Base-by-base conservation (phyloP, 768 basidiomycete genomes). In the Termitomyces sp. region DNA sequence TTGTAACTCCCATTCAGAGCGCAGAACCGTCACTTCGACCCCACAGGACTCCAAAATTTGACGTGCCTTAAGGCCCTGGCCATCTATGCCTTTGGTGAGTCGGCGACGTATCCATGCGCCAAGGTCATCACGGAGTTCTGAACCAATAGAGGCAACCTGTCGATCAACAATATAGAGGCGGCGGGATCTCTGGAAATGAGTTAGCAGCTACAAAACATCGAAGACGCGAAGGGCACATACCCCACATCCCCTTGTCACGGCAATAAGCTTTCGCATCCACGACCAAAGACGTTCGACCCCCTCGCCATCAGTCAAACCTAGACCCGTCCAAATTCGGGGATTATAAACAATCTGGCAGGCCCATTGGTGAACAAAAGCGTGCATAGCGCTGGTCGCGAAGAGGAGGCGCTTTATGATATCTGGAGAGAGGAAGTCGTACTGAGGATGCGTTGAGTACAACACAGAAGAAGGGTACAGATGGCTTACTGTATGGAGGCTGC, bases 101-200 rank as follows among this genome's bases (percentile, higher is more conserved):
- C 69, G 64, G 0, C 68, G 63, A 1, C 59, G 58, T 8, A 78
- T 63, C 76, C 75, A 80, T 4, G 65, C 60, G 0, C 78, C 75
- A 3, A 78, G 70, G n/a, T 73, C 70, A 13, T 68, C 64, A 2
- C 61, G 60, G 2, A 72, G 11, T 8, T 74, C 72, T 0, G 32
- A 13, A 0, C 68, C 73, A 32, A 79, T 70, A 0, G 65, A 65
- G 0, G 55, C 51, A 0, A 69, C 67, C n/a, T 76, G 74, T 1
- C 70, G 67, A 53, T 79, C 76, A 15, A 79, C 63, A 0, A 76
- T 48, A 71, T 74, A 78, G 0, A 78, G 67, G 2, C 71, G 67
- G 2, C 67, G 57, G 6, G 67, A 62, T 22, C 65, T 62, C 74
- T 61, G 44, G 18, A 40, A 28, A 28, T 4, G 28, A 28, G 28